Evolutionary conservation across 2,329 filamentous ascomycete genomes (phyloP), one percentile per base, ranked within the genome.

Genomic region (Geoglossum cookeanum): DNA sequence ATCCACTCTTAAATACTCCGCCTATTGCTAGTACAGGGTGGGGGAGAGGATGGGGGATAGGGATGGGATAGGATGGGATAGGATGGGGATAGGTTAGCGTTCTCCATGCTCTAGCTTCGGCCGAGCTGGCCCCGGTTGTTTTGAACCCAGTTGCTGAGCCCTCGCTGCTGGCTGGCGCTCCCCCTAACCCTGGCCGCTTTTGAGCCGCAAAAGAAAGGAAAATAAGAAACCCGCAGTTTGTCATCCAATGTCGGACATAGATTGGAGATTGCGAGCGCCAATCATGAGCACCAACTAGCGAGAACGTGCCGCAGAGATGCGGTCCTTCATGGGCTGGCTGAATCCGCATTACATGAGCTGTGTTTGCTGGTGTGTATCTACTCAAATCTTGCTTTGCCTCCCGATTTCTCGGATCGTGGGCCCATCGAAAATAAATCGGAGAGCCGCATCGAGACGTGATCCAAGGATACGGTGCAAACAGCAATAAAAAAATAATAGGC

Each of bases 381-480:
- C 4, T 45, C 42, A 9, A 45, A 45, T 45, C 17, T 45, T 45
- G 42, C n/a, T 44, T 13, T 45, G 42, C n/a, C 9, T 45, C 17
- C 42, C 17, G 42, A 45, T 22, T 22, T 17, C 42, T 45, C 42
- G 42, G 42, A 45, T 45, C 42, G 42, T 45, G 42, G 42, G 42
- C 13, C 39, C 39, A n/a, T 44, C 39, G 39, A 44, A 44, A 22
- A 45, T 45, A 45, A 22, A 7, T 45, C 42, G 49, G 49, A 37
- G 49, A 53, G 49, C 49, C 49, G 49, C 49, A 53, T 53, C 33
- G 30, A 22, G 30, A 53, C 49, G 37, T 32, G 15, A 53, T 53
- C 49, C 29, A 35, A 35, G 33, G 33, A 35, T 17, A 30, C 22
- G 30, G 29, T 3, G 49, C 49, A 53, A 53, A 53, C 49, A 53